Evolutionary conservation across 768 basidiomycete species (phyloP), one percentile per base, ranked within the genome.

Genomic region (Cystofilobasidium capitatum): DNA sequence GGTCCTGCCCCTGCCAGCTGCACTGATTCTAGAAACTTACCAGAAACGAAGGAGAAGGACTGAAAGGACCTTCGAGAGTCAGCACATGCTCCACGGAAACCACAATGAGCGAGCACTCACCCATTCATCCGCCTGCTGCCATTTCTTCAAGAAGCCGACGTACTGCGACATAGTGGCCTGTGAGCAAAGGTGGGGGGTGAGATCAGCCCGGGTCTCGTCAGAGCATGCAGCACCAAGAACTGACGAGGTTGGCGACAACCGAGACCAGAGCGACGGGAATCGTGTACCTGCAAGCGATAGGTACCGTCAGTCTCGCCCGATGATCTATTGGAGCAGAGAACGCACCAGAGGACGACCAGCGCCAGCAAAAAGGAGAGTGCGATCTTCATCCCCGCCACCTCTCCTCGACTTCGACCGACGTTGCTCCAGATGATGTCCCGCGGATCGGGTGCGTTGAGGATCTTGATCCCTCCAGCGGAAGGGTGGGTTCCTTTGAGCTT

Each of bases 251-350:
- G 36, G 62, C 62, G 10, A 62, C 37, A 1, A 51, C 62, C 31
- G 62, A 62, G 31, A 62, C 44, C 8, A 62, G 29, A 33, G 62
- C 62, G n/a, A 62, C 33, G 22, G 62, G 62, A 22, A 62, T 62
- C 22, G 62, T 62, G 62, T 62, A 22, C 31, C 9, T 17, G 22
- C 20, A 33, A 58, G 22, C 22, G 6, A 49, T 10, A 20, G 20
- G 7, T 49, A 26, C 22, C 22, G 47, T 49, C 47, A 49, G 47
- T 22, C 26, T 26, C 22, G 20, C 10, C 26, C 26, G 26, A 20
- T 7, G 9, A 20, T 22, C 9, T 6, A 31, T 58, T 13, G 13
- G 36, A 10, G 31, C 10, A 58, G 29, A 22, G 12, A 58, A 58
- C 13, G 33, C 31, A 62, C 45, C 62, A 62, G 62, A 51, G 49